Percentiles rank a stretch among this genome's conserved stretches.
Evolutionary conservation across 345 rosid genomes (phyloP).

Genomic region (Eucalyptus curtisii): DNA sequence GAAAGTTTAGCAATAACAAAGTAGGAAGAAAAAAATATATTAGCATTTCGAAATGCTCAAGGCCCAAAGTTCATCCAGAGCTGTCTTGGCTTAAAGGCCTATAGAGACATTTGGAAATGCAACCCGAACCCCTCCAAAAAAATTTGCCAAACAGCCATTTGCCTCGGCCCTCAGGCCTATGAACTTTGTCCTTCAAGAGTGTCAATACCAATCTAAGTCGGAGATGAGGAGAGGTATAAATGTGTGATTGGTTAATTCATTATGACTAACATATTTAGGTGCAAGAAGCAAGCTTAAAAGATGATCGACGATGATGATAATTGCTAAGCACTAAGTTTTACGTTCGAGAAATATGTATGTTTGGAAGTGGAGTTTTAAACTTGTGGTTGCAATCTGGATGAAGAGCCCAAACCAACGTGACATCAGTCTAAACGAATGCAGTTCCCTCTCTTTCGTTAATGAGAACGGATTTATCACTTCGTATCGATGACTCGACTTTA

Average conservation of each 20-base stretch:
- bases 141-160: neutral
- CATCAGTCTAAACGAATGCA: no score
- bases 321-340: accelerated
- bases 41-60: neutral
- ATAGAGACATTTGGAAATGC: neutral
- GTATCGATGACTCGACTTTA: no score
- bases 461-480: no score
- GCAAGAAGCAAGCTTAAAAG: no score
- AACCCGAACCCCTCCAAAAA: neutral
- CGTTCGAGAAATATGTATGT: no score
- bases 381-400: no score
- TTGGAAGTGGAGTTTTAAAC: no score
- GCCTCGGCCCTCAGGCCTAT: neutral
- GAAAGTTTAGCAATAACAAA: neutral
- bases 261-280: neutral
- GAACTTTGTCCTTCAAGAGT: neutral
- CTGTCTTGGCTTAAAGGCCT: neutral
- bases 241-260: neutral
- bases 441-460: no score
- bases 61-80: neutral
- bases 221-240: neutral
- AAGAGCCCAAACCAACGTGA: no score
- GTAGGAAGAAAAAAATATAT: neutral
- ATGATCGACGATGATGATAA: no score
- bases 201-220: accelerated